Base-by-base conservation (phyloP, 768 basidiomycete genomes). In the Glaciozyma martinii region DNA sequence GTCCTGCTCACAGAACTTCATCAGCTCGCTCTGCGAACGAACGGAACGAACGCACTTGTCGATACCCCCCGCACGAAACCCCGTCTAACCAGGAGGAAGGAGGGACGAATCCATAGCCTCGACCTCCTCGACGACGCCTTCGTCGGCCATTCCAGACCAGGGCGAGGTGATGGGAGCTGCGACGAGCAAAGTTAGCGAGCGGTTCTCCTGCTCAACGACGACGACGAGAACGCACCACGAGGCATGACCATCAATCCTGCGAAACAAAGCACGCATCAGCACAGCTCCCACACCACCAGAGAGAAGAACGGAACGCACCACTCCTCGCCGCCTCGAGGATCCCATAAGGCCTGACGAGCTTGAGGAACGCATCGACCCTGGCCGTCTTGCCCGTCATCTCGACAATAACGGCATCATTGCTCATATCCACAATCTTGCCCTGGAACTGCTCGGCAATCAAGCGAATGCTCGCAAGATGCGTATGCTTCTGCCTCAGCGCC, bases 171-270 rank as follows among this genome's bases (percentile, higher is more conserved):
- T 88, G 3, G 94, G 93, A 8, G 95, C 95, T 66, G 54, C 13
- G 29, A 12, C 3, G 25, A 1, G 18, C 19, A 37, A 47, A 18
- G 44, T 62, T 43, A 62, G 61, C 29, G 9, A 1, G 40, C 8
- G 40, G 3, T n/a, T n/a, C 6, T 32, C 42, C 10, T 32, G 0
- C 5, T 12, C n/a, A 3, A 40, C 16, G 8, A 16, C 43, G 21
- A 46, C 21, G 32, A 21, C 19, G 60, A n/a, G 37, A 3, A 50
- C 64, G 54, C 13, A 70, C 68, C 68, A 23, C 95, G 84, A 6
- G 95, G 95, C 89, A 99, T 95, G 9, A 89, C 93, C 94, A 99
- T 99, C 46, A 89, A 79, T 74, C 93, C 93, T 94, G 67, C 49
- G 60, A 37, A 42, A 25, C 21, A 3, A 32, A 44, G 21, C 27